Evolutionary conservation across 768 basidiomycete species (phyloP).

Genomic region (Leccinum fibrillosum): DNA sequence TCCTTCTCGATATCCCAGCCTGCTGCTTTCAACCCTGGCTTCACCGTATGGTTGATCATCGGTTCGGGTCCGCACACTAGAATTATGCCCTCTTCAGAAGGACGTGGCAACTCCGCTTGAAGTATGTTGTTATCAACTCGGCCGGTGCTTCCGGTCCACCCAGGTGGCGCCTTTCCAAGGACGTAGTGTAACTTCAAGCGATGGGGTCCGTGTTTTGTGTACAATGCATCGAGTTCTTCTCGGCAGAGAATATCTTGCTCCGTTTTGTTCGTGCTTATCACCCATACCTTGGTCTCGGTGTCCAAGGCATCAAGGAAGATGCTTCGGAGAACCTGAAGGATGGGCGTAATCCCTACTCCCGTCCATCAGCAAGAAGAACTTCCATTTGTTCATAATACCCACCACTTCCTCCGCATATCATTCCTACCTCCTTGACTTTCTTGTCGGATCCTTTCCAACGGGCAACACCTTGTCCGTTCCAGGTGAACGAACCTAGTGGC

Average conservation of each 20-base stretch:
- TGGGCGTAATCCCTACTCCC: slow-evolving; percentile 48
- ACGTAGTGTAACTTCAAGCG: slow-evolving; percentile 45
- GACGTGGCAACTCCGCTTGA: slow-evolving; percentile 37
- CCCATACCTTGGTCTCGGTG: slow-evolving; percentile 39
- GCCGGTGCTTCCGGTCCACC: slow-evolving; percentile 42
- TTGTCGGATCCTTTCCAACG: slow-evolving; percentile 35
- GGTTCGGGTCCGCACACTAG: slow-evolving; percentile 50
- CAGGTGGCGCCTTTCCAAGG: slow-evolving; percentile 32
- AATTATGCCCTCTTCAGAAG: slow-evolving; percentile 37
- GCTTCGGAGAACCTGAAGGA: slow-evolving; percentile 51
- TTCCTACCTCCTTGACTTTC: slow-evolving; percentile 40
- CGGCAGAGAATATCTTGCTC: slow-evolving; percentile 50
- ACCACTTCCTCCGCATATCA: slow-evolving; percentile 60
- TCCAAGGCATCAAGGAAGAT: slow-evolving; percentile 41
- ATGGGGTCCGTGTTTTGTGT: slow-evolving; percentile 19
- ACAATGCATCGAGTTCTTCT: slow-evolving; percentile 44
- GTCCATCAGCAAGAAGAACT: not conserved
- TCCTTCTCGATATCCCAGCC: slow-evolving; percentile 36
- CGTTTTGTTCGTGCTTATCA: slow-evolving; percentile 47
- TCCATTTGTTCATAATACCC: slow-evolving; percentile 6
- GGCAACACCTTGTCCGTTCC: slow-evolving; percentile 41
- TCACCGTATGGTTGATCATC: slow-evolving; percentile 34
- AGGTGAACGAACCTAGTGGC: slow-evolving; percentile 55
- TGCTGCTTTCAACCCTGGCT: slow-evolving; percentile 28
- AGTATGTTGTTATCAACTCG: slow-evolving; percentile 41